These are phyloP conservation scores for Phytophthora europaea DNA, from an alignment of 352 stramenopile species.

Conservation along the genomic window DNA sequence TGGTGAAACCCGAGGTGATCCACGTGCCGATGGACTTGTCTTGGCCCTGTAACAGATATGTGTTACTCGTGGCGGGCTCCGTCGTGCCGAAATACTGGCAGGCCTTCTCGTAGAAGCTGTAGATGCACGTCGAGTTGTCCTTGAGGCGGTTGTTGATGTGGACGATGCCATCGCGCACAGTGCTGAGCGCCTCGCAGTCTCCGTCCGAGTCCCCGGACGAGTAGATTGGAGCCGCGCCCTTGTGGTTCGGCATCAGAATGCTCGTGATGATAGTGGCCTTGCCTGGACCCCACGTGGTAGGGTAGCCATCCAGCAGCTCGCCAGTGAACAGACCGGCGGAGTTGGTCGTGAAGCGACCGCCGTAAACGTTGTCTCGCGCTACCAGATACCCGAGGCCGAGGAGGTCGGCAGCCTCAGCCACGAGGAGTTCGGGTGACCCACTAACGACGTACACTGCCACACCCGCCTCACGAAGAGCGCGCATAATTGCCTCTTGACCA, in stretches of 20 bases:
- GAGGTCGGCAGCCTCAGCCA: conserved; percentile 41
- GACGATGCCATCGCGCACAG: conserved; percentile 54
- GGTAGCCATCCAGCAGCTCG: conserved; percentile 47
- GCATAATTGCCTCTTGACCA: conserved; percentile 55
- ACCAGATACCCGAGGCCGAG: conserved; percentile 51
- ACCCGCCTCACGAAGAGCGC: conserved; percentile 43
- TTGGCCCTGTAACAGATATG: conserved; percentile 61
- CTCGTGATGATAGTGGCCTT: conserved; percentile 56
- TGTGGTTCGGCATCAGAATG: conserved; percentile 50
- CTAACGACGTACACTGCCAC: conserved; percentile 56
- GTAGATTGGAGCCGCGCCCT: conserved; percentile 48
- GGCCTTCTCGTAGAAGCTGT: conserved; percentile 58
- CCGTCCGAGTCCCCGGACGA: conserved; percentile 29
- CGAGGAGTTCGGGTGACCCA: conserved; percentile 52
- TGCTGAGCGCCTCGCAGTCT: conserved; percentile 60
- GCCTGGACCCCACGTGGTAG: conserved; percentile 62
- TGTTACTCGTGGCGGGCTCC: conserved; percentile 46
- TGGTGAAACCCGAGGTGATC: conserved; percentile 59
- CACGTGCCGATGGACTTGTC: conserved; percentile 58
- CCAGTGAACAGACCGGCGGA: conserved; percentile 46
- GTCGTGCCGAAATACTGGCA: conserved; percentile 45
- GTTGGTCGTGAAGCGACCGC: conserved; percentile 50
- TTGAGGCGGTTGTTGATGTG: conserved; percentile 65
- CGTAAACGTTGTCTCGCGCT: conserved; percentile 49
- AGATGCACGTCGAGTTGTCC: conserved; percentile 48